Base-by-base conservation (phyloP, 1,284 basidiomycete genomes). In the Trametes sp. region DNA sequence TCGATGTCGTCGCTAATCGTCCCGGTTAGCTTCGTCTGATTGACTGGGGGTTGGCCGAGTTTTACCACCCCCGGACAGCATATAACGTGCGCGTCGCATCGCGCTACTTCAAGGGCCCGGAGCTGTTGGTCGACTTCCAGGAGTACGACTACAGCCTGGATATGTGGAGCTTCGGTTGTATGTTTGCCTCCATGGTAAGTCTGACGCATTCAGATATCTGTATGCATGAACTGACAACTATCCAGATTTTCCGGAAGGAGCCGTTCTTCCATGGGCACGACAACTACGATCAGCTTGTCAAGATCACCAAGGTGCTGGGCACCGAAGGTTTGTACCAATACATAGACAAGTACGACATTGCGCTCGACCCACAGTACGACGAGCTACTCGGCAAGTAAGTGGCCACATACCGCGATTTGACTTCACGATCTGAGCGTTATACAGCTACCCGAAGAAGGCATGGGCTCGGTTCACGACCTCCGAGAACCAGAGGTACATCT, bases 251-350 rank as follows among this genome's bases (percentile, higher is more conserved):
- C 87, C 89, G 97, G 70, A 98, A 98, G 79, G 97, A 99, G 75
- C 97, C 97, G 14, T 98, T 99, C 83, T 99, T 99, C 87, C 97
- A 99, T 74, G 97, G 97, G 14, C 96, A 98, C 76, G 96, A 98
- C 79, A 99, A 99, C 78, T 98, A 97, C 75, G 98, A 99, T 79
- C 97, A 99, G 76, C 82, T 99, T 53, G 97, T 98, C 73, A 98
- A 98, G 82, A 99, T 99, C 68, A 91, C 95, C 62, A 98, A 98
- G 79, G 96, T 99, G 52, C 85, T 99, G 56, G 97, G 97, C 23
- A 98, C 97, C 6, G 97, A 98, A 70, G 96, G 96, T 72, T 81
- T 99, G 23, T 98, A 95, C 76, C 84, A 88, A 54, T 94, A 94
- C 76, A 86, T 96, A 66, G 93, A 96, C 77, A 93, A 96, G 80